phyloP scores from a whole-genome alignment of 2,329 filamentous ascomycete species.

The Curvularia spicifera region DNA sequence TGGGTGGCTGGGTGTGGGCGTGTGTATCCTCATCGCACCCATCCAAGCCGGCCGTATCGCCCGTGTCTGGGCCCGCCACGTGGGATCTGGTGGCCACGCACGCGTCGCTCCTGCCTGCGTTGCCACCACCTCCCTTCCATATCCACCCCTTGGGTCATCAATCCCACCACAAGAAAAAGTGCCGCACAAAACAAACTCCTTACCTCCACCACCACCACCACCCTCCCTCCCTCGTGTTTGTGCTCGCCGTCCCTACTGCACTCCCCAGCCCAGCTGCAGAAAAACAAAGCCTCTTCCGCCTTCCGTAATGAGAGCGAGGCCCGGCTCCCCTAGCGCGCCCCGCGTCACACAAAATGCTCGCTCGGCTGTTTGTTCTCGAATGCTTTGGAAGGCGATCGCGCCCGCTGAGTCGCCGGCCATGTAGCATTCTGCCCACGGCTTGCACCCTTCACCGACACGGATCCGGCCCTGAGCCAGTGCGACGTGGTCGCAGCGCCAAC shows the following conservation, averaged over 20 bases:
- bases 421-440: too few relatives aligned
- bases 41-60: background rate
- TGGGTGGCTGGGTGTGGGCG: background rate
- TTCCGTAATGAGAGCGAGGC: slow-evolving; percentile 33
- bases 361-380: slow-evolving; percentile 35
- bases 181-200: background rate
- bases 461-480: slow-evolving; percentile 7
- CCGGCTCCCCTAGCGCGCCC: slow-evolving; percentile 31
- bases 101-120: slow-evolving; percentile 11
- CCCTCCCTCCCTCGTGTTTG: background rate
- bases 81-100: slow-evolving; percentile 1
- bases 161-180: too few relatives aligned
- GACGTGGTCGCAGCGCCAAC: slow-evolving; percentile 21
- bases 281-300: slow-evolving; percentile 9
- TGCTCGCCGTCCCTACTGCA: slow-evolving; percentile 1
- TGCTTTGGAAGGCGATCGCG: slow-evolving; percentile 22
- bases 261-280: background rate
- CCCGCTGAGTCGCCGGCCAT: slow-evolving; percentile 10
- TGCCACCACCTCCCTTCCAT: background rate
- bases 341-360: slow-evolving; percentile 28
- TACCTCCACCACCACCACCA: background rate
- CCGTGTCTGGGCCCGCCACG: slow-evolving; percentile 12
- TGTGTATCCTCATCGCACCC: slow-evolving; percentile 1
- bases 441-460: slow-evolving; percentile 22
- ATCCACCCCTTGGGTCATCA: background rate